Evolutionary conservation across 2,329 filamentous ascomycete genomes (phyloP), one percentile per base, ranked within the genome.

Genomic region (Didymella pinodella): DNA sequence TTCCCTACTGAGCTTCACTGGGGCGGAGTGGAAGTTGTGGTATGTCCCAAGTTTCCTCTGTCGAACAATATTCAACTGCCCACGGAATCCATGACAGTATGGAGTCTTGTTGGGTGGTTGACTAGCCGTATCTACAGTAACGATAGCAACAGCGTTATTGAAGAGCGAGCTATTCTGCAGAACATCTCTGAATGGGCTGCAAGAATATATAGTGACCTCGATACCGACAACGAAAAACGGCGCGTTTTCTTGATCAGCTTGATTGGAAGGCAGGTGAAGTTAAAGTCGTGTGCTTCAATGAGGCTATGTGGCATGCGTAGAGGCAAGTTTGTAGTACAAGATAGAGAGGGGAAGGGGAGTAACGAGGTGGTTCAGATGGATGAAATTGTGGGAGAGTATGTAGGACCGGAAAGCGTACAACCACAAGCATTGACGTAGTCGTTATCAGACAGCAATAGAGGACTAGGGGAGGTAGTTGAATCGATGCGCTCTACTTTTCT

Each of bases 291-390:
- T 14, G 25, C 41, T 22, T 44, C 20, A 12, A 44, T 12, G 20
- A 44, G 12, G 12, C 41, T 44, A 44, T 11, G 10, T 44, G 16
- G 41, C 4, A 44, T 44, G 25, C 25, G 11, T 28, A 12, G 25
- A 44, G 41, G 22, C 41, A 25, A 28, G 18, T 44, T 44, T 14
- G 22, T 44, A 28, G 41, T 44, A 44, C 41, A 44, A 44, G 41
- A 44, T 44, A 44, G 12, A 44, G 22, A 44, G 8, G 25, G 41
- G 20, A 28, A 16, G 25, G 41, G 22, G 25, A 7, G 12, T 44
- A 44, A 28, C 12, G 20, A 43, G 18, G 40, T 43, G 20, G 11
- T 43, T 26, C 20, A 44, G 40, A 44, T 26, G 20, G 40, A 44
- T 44, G 20, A 44, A 44, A 44, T 44, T 44, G 40, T 44, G 20